Evolutionary conservation across 306 rosid genomes (phyloP).

Genomic region (Quercus rubra): DNA sequence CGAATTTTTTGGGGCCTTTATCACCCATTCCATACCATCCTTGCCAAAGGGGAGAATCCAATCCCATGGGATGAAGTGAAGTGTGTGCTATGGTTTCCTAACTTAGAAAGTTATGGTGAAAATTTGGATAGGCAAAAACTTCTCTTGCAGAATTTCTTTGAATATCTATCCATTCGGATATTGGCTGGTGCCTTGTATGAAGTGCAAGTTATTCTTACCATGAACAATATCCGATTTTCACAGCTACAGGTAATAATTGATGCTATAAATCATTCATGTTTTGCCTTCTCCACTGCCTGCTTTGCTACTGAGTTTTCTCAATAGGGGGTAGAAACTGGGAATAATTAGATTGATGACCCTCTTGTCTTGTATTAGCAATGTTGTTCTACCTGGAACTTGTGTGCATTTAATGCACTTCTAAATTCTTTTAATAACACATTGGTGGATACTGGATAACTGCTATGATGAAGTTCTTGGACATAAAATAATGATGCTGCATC

Average conservation of each 20-base stretch:
- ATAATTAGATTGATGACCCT: neutral
- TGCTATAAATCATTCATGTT: neutral
- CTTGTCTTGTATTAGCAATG: neutral
- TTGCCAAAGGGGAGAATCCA: constrained; percentile 47
- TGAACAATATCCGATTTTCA: constrained; percentile 77
- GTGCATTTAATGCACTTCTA: neutral
- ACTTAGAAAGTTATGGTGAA: constrained; percentile 45
- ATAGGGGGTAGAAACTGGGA: neutral
- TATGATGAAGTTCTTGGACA: neutral
- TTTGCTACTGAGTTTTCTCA: neutral
- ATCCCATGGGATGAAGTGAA: constrained; percentile 69
- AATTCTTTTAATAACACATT: neutral
- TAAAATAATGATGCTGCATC: neutral
- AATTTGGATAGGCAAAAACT: constrained; percentile 38
- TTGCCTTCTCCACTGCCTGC: neutral
- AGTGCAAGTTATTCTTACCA: constrained; percentile 62
- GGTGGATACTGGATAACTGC: neutral
- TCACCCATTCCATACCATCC: constrained; percentile 64
- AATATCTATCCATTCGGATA: constrained; percentile 61
- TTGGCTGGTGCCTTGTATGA: constrained; percentile 50
- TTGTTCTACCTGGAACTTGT: neutral
- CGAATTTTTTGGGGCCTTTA: constrained; percentile 64
- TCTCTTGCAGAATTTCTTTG: constrained; percentile 55
- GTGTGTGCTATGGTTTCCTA: constrained; percentile 74
- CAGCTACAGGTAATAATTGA: constrained; percentile 62